Conservation (phyloP, 345 rosid species). For the Bruguiera parviflora region DNA sequence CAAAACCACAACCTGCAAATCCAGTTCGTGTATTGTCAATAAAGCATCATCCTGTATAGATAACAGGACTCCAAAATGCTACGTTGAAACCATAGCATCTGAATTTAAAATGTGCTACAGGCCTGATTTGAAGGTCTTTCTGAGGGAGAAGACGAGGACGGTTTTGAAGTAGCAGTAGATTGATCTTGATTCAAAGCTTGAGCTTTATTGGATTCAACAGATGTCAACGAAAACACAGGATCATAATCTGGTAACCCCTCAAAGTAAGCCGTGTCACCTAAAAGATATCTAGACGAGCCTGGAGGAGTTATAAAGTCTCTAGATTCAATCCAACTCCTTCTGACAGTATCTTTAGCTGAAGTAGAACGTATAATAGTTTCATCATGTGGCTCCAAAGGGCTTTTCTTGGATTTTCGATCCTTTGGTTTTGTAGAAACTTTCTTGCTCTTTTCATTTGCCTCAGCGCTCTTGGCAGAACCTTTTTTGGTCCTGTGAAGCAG, state of each 20-base stretch:
- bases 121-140: constrained; percentile 58
- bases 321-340: constrained; percentile 41
- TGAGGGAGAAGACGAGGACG: constrained; percentile 32
- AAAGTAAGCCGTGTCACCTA: constrained; percentile 39
- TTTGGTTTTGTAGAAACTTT: constrained; percentile 10
- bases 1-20: constrained; percentile 69
- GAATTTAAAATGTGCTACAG: background rate
- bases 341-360: constrained; percentile 9
- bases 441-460: constrained; percentile 15
- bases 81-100: background rate
- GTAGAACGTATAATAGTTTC: background rate
- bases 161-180: constrained; percentile 27
- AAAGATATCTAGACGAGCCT: constrained; percentile 68
- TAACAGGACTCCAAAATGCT: background rate
- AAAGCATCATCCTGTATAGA: background rate
- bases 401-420: constrained; percentile 35
- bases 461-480: constrained; percentile 16
- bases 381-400: constrained; percentile 13
- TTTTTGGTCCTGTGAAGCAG: constrained; percentile 39
- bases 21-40: background rate
- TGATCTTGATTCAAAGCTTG: constrained; percentile 18
- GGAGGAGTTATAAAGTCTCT: constrained; percentile 54
- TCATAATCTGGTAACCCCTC: constrained; percentile 45
- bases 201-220: constrained; percentile 25
- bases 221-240: constrained; percentile 33